Evolutionary conservation across 257 asterid species (phyloP).

Genomic region (Fraxinus quadrangulata): DNA sequence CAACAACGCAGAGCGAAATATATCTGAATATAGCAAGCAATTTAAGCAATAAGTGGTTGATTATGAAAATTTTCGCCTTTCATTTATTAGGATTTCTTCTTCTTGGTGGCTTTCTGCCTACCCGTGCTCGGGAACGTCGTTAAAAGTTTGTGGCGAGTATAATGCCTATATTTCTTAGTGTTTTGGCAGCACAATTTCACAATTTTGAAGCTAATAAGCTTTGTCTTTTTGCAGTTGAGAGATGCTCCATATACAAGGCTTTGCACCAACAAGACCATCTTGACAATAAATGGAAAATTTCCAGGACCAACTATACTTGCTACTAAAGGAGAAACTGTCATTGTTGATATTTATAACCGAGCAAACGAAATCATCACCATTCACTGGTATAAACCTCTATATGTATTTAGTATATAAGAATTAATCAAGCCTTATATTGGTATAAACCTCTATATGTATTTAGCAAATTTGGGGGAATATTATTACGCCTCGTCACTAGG

Average conservation of each 20-base stretch:
- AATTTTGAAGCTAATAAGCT: not conserved
- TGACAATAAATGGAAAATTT: constrained; percentile 43
- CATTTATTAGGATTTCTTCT: constrained; percentile 23
- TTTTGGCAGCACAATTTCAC: not conserved
- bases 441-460: no score
- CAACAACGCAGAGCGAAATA: not conserved
- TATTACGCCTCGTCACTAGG: no score
- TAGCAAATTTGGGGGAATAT: no score
- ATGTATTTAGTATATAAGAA: constrained; percentile 44
- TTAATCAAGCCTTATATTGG: no score
- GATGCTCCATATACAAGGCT: constrained; percentile 34
- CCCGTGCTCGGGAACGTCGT: constrained; percentile 32
- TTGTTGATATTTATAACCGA: constrained; percentile 32
- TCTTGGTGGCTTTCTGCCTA: constrained; percentile 17
- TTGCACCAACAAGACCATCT: constrained; percentile 40
- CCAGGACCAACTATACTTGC: constrained; percentile 49
- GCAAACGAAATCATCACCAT: constrained; percentile 36
- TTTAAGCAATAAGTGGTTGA: constrained; percentile 7
- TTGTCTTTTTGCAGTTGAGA: constrained; percentile 28
- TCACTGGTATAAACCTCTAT: constrained; percentile 33
- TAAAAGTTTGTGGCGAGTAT: constrained; percentile 35
- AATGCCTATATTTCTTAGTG: no score
- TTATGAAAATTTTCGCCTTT: constrained; percentile 14
- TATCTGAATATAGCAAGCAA: not conserved
- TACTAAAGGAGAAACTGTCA: constrained; percentile 32